Base-by-base conservation (phyloP, 1,284 basidiomycete species). In the Cryptococcus sp. region DNA sequence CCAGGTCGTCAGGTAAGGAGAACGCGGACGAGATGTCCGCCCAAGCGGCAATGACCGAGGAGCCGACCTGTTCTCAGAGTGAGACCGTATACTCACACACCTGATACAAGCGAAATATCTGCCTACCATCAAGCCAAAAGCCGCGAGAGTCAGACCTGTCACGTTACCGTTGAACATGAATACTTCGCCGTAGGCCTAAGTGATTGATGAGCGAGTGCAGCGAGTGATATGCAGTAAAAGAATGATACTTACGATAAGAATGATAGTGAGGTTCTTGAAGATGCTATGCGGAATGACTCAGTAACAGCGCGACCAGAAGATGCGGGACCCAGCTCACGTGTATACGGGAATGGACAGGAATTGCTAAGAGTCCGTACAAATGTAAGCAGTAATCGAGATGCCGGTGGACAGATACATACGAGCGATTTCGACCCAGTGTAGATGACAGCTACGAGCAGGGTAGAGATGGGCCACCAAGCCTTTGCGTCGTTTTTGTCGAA, bases 231-330 rank as follows among this genome's bases (percentile, higher is more conserved):
- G 39, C 17, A 19, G 39, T n/a, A 13, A n/a, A 7, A 25, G 20
- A 11, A 15, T 11, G 15, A 47, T 8, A 59, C 63, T 57, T 42
- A 67, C 92, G 71, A 99, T 99, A 38, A 99, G 84, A 67, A 99
- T 98, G 71, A 99, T 99, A 23, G 96, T 98, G 69, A 99, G 77
- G 77, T 99, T 99, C 81, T 99, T 99, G 85, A 99, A 99, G 67
- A 99, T 99, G 3, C 74, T 76, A 56, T 4, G 40, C 15, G 42
- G n/a, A 13, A 48, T 35, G 30, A 13, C 22, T 56, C 15, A 45
- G 49, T 17, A 10, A 2, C 3, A 11, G 13, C 2, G 25, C 35
- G 10, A 11, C 25, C 30, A 13, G 30, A 13, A 4, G 50, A 64
- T n/a, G 61, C 52, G 19, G 19, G 16, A 49, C 15, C 6, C 13